Evolutionary conservation across 495 filamentous ascomycete species (phyloP).

Genomic region (Astrothelium macrocarpum): DNA sequence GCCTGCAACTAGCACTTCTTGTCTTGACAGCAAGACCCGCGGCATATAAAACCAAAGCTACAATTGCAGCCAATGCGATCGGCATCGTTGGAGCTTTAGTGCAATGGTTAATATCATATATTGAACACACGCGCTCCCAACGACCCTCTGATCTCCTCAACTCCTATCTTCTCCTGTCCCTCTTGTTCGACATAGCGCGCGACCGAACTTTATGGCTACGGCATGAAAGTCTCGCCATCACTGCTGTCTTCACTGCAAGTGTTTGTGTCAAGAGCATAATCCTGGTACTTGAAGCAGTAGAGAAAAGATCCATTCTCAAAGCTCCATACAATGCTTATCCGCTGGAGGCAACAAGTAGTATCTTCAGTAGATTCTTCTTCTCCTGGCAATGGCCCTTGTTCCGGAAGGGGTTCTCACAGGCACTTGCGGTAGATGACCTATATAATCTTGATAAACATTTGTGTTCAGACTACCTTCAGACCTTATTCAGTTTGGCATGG

Average conservation of each 20-base stretch:
- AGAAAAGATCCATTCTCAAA: conserved; percentile 44
- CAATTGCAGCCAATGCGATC: conserved; percentile 41
- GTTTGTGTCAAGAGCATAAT: conserved; percentile 42
- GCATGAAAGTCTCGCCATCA: conserved; percentile 29
- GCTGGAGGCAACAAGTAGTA: conserved; percentile 50
- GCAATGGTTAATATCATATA: conserved; percentile 41
- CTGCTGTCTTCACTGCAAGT: conserved; percentile 38
- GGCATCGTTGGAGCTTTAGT: conserved; percentile 34
- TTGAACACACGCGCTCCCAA: conserved; percentile 47
- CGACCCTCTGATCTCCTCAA: conserved; percentile 53
- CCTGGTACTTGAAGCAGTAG: conserved; percentile 43
- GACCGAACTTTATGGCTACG: conserved; percentile 49
- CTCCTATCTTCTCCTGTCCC: conserved; percentile 48
- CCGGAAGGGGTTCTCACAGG: conserved; percentile 15
- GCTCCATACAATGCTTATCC: conserved; percentile 37
- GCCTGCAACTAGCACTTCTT: neutral
- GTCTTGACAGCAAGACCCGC: neutral
- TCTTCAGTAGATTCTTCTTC: conserved; percentile 45
- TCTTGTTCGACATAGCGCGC: conserved; percentile 50
- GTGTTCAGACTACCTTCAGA: conserved; percentile 15
- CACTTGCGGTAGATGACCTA: conserved; percentile 16
- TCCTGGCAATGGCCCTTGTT: conserved; percentile 42
- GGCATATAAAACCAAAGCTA: conserved; percentile 32
- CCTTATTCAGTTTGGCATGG: conserved; percentile 14
- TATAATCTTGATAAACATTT: conserved; percentile 19